These are phyloP conservation scores for Rhododendron williamsianum DNA, from an alignment of 148 eudicot species.

Conservation along the genomic window DNA sequence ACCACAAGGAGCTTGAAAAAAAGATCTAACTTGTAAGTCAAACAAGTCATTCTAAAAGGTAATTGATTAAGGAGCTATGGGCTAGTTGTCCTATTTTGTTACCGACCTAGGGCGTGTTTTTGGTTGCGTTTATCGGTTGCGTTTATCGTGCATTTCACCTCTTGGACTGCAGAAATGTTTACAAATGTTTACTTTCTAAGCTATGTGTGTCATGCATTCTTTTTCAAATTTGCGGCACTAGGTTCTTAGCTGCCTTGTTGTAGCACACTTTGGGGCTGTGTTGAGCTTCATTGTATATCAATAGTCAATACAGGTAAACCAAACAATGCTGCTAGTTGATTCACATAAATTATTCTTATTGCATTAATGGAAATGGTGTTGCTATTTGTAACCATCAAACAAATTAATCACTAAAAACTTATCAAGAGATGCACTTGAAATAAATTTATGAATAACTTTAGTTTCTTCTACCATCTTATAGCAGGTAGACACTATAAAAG, in stretches of 20 bases:
- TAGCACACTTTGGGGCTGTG: not conserved
- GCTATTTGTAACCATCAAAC: not conserved
- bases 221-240: too few species aligned
- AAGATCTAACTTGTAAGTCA: not conserved
- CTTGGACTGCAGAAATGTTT: not conserved
- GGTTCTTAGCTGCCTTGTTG: not conserved
- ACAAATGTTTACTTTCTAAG: not conserved
- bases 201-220: not conserved
- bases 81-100: not conserved
- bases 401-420: not conserved
- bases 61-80: not conserved
- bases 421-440: not conserved
- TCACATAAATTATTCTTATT: not conserved
- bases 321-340: not conserved
- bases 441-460: not conserved
- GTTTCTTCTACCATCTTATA: not conserved
- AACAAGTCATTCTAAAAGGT: not conserved
- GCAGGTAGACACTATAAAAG: not conserved
- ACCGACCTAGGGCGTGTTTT: not conserved
- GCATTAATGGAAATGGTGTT: not conserved
- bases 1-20: not conserved
- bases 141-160: not conserved
- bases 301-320: not conserved
- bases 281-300: not conserved
- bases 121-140: not conserved